These are phyloP conservation scores for Umbilicaria muhlenbergii DNA, from an alignment of 495 filamentous ascomycete species.

Conservation along the genomic window DNA sequence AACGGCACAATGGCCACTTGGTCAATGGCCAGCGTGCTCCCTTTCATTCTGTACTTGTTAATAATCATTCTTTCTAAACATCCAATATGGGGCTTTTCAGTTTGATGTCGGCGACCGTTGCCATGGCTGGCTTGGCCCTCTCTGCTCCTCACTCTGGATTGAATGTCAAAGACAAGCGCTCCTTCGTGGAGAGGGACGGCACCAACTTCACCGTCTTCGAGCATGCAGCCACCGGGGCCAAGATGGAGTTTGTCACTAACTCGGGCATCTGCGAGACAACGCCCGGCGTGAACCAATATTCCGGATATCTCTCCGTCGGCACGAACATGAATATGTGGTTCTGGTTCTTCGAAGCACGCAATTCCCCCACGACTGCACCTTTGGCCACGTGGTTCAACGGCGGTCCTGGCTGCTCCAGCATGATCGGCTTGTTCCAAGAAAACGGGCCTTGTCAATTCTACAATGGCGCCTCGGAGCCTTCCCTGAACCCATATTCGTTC, in stretches of 20 bases:
- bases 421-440: constrained; percentile 42
- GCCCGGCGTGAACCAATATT: constrained; percentile 37
- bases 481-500: constrained; percentile 41
- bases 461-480: constrained; percentile 28
- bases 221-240: constrained; percentile 33
- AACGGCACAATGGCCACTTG: too few relatives aligned
- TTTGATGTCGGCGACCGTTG: constrained; percentile 6
- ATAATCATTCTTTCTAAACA: background rate
- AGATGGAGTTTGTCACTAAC: constrained; percentile 38
- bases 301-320: constrained; percentile 37
- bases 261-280: constrained; percentile 41
- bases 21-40: too few relatives aligned
- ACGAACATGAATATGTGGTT: constrained; percentile 34
- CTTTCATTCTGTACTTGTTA: too few relatives aligned
- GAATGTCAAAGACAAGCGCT: constrained; percentile 23
- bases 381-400: constrained; percentile 41
- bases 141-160: constrained; percentile 13
- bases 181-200: constrained; percentile 25
- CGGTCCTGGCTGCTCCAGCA: constrained; percentile 35
- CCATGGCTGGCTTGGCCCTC: constrained; percentile 9
- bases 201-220: constrained; percentile 34
- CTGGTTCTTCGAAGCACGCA: constrained; percentile 31
- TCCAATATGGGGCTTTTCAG: constrained; percentile 6
- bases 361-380: constrained; percentile 31
- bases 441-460: constrained; percentile 40